Percentiles rank a stretch among this genome's conserved stretches.
These are phyloP conservation scores for Spiraea crenata DNA, from an alignment of 331 rosid genomes.

Conservation along the genomic window DNA sequence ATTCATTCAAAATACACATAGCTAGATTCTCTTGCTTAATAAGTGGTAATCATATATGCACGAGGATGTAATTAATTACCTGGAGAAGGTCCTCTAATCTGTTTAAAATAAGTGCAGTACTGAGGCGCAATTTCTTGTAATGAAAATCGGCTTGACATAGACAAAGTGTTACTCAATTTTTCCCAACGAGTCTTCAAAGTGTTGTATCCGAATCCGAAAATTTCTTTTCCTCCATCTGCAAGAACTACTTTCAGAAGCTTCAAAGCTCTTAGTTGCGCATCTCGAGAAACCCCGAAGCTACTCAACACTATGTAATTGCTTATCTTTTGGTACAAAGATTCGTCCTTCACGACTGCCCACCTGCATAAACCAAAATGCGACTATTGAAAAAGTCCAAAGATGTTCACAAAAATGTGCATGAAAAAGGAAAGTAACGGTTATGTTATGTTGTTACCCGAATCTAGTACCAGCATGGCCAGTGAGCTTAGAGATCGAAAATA, in stretches of 20 bases:
- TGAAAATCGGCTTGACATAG: constrained; percentile 46
- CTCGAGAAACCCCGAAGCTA: constrained; percentile 44
- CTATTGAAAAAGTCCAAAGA: neutral
- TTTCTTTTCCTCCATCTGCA: constrained; percentile 23
- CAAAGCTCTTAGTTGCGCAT: constrained; percentile 46
- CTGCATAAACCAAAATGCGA: constrained; percentile 17
- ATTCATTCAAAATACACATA: neutral
- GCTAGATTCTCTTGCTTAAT: no score
- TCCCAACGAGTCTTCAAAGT: constrained; percentile 39
- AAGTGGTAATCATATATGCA: neutral
- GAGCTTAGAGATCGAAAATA: constrained; percentile 49
- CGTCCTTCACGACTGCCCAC: constrained; percentile 58
- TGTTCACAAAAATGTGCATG: no score
- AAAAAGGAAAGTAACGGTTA: no score
- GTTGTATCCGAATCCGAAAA: constrained; percentile 42
- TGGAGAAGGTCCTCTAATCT: constrained; percentile 37
- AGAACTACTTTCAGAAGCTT: constrained; percentile 37
- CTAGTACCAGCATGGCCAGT: constrained; percentile 60
- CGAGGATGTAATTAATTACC: constrained; percentile 19
- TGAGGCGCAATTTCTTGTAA: constrained; percentile 36
- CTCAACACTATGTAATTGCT: neutral
- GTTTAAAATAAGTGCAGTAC: constrained; percentile 29
- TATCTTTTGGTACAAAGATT: constrained; percentile 41
- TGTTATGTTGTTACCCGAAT: constrained; percentile 35
- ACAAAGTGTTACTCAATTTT: constrained; percentile 24